Percentiles rank a stretch among this genome's conserved stretches.
Conservation (phyloP, 441 rosid genomes). For the Brassica hybrid region DNA sequence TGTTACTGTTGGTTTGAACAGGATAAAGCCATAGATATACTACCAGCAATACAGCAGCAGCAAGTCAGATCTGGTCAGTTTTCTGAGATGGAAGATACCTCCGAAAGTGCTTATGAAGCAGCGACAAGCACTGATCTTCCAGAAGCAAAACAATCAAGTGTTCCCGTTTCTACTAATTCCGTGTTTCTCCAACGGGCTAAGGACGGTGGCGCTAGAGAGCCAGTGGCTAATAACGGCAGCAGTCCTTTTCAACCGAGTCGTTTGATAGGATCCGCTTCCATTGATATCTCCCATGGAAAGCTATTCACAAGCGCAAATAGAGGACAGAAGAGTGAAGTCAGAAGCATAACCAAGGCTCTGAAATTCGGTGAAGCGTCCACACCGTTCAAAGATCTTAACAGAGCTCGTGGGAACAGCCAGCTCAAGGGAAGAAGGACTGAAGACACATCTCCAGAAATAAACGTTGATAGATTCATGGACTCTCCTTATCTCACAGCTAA, state of each 20-base stretch:
- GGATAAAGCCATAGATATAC: slow-evolving; percentile 71
- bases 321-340: slow-evolving; percentile 33
- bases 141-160: not conserved
- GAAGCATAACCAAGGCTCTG: slow-evolving; percentile 42
- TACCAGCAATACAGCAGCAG: slow-evolving; percentile 79
- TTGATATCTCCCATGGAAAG: slow-evolving; percentile 43
- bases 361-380: slow-evolving; percentile 44
- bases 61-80: slow-evolving; percentile 59
- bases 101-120: slow-evolving; percentile 52
- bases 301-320: slow-evolving; percentile 48
- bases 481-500: slow-evolving; percentile 50
- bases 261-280: slow-evolving; percentile 38
- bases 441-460: slow-evolving; percentile 49
- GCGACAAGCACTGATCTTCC: slow-evolving; percentile 43
- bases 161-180: slow-evolving; percentile 38
- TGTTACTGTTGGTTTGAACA: slow-evolving; percentile 44
- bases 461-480: slow-evolving; percentile 59
- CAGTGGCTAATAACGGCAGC: slow-evolving; percentile 44
- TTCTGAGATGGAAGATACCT: slow-evolving; percentile 43
- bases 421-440: slow-evolving; percentile 42
- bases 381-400: slow-evolving; percentile 51
- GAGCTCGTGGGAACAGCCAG: slow-evolving; percentile 45
- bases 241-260: slow-evolving; percentile 43
- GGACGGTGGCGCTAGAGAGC: slow-evolving; percentile 34
- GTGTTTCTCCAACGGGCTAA: slow-evolving; percentile 45